These are phyloP conservation scores for Stenocarpella maydis DNA, from an alignment of 2,329 filamentous ascomycete species.

Conservation along the genomic window DNA sequence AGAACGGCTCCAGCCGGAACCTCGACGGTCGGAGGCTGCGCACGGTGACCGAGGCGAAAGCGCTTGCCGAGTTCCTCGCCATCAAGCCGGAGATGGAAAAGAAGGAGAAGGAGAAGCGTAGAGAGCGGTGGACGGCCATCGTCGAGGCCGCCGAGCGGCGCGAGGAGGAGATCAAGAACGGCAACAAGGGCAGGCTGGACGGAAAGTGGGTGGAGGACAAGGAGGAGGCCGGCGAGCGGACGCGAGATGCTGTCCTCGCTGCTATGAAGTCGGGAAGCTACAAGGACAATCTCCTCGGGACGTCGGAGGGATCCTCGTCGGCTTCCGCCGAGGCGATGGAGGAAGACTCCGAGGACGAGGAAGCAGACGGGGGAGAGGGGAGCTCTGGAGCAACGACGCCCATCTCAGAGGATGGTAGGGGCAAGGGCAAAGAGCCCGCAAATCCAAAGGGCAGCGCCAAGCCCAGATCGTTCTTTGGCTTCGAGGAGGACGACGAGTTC, in stretches of 20 bases:
- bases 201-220: conserved; percentile 96
- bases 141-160: conserved; percentile 84
- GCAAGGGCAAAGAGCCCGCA: conserved; percentile 39
- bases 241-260: conserved; percentile 76
- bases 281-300: conserved; percentile 66
- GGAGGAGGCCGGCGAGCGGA: conserved; percentile 87
- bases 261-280: conserved; percentile 72
- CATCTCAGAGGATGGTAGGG: conserved; percentile 52
- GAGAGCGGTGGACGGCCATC: conserved; percentile 86
- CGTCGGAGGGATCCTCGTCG: conserved; percentile 56
- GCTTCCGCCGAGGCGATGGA: conserved; percentile 44
- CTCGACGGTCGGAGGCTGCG: conserved; percentile 88
- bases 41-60: conserved; percentile 94
- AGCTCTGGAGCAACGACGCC: conserved; percentile 60
- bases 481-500: conserved; percentile 81
- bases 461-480: conserved; percentile 71
- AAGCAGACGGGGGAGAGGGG: conserved; percentile 47
- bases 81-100: conserved; percentile 98
- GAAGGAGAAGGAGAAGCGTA: conserved; percentile 87
- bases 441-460: conserved; percentile 42
- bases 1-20: conserved; percentile 91
- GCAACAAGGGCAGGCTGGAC: conserved; percentile 76
- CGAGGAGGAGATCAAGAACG: conserved; percentile 83
- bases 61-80: conserved; percentile 90
- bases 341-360: conserved; percentile 45